These are phyloP conservation scores for Scenedesmus sp. DNA, from an alignment of 163 green algal genomes.

Conservation along the genomic window DNA sequence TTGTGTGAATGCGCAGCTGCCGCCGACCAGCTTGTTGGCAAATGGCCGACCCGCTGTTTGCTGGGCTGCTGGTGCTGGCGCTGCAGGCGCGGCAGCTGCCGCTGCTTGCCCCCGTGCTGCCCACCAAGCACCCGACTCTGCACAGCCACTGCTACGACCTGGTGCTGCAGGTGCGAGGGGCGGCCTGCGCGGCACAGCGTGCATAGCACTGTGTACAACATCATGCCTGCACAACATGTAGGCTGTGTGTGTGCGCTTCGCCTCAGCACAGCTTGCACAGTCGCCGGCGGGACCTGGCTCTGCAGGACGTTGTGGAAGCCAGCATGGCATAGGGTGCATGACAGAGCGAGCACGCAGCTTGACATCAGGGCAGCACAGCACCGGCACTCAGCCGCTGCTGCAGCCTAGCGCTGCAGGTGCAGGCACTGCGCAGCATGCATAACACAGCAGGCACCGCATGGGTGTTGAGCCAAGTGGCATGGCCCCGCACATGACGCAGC, in stretches of 20 bases:
- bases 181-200: no score
- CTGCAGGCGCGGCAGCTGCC: slow-evolving; percentile 81
- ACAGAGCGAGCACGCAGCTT: slow-evolving; percentile 74
- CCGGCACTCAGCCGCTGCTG: background rate
- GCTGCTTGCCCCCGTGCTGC: slow-evolving; percentile 83
- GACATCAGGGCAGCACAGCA: background rate
- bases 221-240: background rate
- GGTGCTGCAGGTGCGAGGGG: slow-evolving; percentile 20
- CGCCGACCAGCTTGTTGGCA: no score
- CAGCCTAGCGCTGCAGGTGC: slow-evolving; percentile 30
- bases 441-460: no score
- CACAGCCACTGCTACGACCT: slow-evolving; percentile 42
- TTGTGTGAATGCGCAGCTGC: no score
- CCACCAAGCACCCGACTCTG: slow-evolving; percentile 61
- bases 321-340: no score
- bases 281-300: no score
- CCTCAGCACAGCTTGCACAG: no score
- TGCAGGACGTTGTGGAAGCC: no score
- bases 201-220: no score
- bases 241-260: slow-evolving; percentile 78
- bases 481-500: no score
- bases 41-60: no score
- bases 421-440: background rate
- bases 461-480: no score
- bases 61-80: slow-evolving; percentile 71